Conservation (phyloP, 1,284 basidiomycete genomes). For the Retiboletus fuscus region DNA sequence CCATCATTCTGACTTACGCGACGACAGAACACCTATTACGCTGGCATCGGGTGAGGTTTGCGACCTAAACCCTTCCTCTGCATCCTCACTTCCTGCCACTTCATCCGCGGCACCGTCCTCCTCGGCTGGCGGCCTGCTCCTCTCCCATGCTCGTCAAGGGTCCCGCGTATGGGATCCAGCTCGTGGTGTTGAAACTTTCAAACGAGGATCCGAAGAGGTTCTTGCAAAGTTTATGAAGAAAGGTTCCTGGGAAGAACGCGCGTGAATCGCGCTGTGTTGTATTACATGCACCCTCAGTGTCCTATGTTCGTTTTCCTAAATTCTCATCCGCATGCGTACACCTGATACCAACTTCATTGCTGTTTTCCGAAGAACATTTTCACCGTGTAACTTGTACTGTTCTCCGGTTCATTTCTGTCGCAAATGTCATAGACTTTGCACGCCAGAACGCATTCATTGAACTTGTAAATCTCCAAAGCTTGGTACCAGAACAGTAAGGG, state of each 20-base stretch:
- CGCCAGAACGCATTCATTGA: not conserved
- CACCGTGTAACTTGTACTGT: not conserved
- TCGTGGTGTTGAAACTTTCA: slow-evolving; percentile 83
- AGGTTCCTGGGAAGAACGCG: slow-evolving; percentile 72
- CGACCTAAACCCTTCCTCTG: slow-evolving; percentile 5
- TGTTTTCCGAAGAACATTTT: slow-evolving; percentile 5
- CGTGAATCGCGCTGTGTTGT: slow-evolving; percentile 28
- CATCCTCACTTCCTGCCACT: slow-evolving; percentile 50
- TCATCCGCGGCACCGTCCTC: slow-evolving; percentile 65
- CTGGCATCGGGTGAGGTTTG: slow-evolving; percentile 15
- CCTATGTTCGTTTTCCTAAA: slow-evolving; percentile 15
- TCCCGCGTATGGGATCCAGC: slow-evolving; percentile 82
- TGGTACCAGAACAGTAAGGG: not conserved
- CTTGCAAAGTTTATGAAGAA: slow-evolving; percentile 81
- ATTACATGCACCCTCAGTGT: not conserved
- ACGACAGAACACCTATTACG: slow-evolving; percentile 1
- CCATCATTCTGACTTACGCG: not conserved
- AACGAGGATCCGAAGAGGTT: slow-evolving; percentile 85
- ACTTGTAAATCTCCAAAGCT: no score
- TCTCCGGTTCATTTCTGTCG: slow-evolving; percentile 10
- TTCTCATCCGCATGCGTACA: slow-evolving; percentile 9
- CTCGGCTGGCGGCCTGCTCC: slow-evolving; percentile 53
- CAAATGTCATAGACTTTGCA: not conserved
- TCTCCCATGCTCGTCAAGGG: slow-evolving; percentile 47
- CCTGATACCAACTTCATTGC: slow-evolving; percentile 15